Evolutionary conservation across 495 filamentous ascomycete genomes (phyloP), one percentile per base, ranked within the genome.

Genomic region (Aspergillus kassunensis): DNA sequence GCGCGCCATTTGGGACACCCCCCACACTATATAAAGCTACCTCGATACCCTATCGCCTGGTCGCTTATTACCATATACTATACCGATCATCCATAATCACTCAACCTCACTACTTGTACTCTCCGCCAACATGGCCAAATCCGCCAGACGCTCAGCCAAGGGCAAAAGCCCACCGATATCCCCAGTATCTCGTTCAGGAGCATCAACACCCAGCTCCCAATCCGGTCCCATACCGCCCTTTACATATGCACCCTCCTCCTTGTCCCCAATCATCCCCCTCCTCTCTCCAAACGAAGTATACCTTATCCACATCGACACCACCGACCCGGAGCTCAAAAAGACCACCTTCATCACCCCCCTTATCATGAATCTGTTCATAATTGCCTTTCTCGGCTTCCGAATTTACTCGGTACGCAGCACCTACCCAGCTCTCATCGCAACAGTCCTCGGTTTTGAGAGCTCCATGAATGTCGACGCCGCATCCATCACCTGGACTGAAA

Each of bases 271-370:
- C 67, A 73, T 84, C 61, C 54, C 74, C 31, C 78, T 73, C 18
- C 79, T 92, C 55, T 74, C 80, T 55, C 68, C 73, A 21, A 59
- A 75, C 19, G 79, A 87, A 63, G 74, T 92, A 63, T 93, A 95
- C 77, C 80, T 95, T 55, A 74, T 82, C 21, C 87, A 91, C 72
- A 72, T 92, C 71, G 90, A 95, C 74, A 71, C 59, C 31, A 80
- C 83, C 35, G 79, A 78, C 0, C 57, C 55, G 20, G 71, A 73
- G 24, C 80, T 87, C 74, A 95, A 95, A 69, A 76, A 76, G 53
- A 84, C 87, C 57, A 81, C 90, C 63, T 96, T 92, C 73, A 37
- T 77, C 34, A 80, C 92, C 3, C 88, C 89, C 35, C 70, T 84
- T 40, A 54, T 82, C 16, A 79, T 91, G 67, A 95, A 95, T 67